Base-by-base conservation (phyloP, 345 rosid genomes). In the Hypericum perforatum region DNA sequence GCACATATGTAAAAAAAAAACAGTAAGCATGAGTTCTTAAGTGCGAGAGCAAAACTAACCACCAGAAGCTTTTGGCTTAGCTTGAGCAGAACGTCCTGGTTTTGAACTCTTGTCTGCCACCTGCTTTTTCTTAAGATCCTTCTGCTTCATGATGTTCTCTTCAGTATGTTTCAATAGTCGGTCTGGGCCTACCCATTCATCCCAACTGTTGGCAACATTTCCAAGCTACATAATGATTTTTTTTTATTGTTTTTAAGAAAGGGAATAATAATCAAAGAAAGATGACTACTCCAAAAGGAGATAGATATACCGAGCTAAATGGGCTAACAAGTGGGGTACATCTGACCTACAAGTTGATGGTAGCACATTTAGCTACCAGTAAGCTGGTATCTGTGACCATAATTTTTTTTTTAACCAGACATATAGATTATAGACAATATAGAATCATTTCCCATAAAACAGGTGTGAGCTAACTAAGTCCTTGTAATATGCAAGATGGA, bases 131-230 rank as follows among this genome's bases (percentile, higher is more conserved):
- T 56, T 59, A 14, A 67, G 66, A 49, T 62, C 52, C 59, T 67
- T 66, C 59, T 67, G 71, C 57, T 67, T 67, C 66, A 40, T 11
- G 15, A 67, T 39, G 53, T 67, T 67, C 44, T 67, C 71, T 57
- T 61, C 63, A 32, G 63, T 61, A 16, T 56, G 71, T 45, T 67
- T 67, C 63, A 67, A 7, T 12, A 67, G 53, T 41, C 71, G 54
- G 41, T 61, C 71, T 15, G 57, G 38, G 66, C 66, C 66, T 52
- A 67, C 61, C 71, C 71, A 67, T 47, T 67, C 71, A 16, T 67
- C 71, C 71, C 71, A 67, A 61, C 71, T 67, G 71, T 67, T 67
- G 66, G 59, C 71, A 61, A 67, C 51, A 67, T 75, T 74, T 70
- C 66, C 76, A 77, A 74, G 59, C 78, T 58, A 67, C 45, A 61